These are phyloP conservation scores for Calonectria leucothoes DNA, from an alignment of 2,329 filamentous ascomycete species.

Conservation along the genomic window DNA sequence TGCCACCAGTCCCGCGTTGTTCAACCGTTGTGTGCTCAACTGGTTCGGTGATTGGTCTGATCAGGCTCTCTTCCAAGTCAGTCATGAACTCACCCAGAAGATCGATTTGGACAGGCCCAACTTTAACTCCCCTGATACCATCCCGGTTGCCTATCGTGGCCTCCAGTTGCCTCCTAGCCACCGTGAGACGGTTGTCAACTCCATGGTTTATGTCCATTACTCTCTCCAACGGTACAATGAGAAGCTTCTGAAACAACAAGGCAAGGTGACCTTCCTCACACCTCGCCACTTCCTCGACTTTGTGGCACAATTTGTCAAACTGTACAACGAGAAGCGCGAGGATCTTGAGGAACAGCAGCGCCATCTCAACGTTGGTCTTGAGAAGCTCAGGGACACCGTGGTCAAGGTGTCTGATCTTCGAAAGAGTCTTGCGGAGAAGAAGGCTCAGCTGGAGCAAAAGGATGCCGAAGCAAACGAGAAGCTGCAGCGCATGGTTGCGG, in stretches of 20 bases:
- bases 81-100: slow-evolving; percentile 94
- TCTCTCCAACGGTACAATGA: slow-evolving; percentile 91
- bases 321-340: slow-evolving; percentile 98
- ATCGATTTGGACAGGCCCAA: slow-evolving; percentile 91
- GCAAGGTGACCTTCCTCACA: slow-evolving; percentile 91
- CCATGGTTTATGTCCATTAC: slow-evolving; percentile 99
- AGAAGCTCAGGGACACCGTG: slow-evolving; percentile 96
- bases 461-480: slow-evolving; percentile 97
- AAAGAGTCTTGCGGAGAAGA: slow-evolving; percentile 92
- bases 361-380: slow-evolving; percentile 96
- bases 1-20: slow-evolving; percentile 95
- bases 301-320: slow-evolving; percentile 94
- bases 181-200: slow-evolving; percentile 92
- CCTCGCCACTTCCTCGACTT: slow-evolving; percentile 98
- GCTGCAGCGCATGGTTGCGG: slow-evolving; percentile 94
- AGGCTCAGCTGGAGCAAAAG: slow-evolving; percentile 91
- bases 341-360: slow-evolving; percentile 98
- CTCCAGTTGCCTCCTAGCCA: slow-evolving; percentile 88
- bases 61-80: slow-evolving; percentile 97
- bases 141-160: slow-evolving; percentile 91
- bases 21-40: slow-evolving; percentile 99
- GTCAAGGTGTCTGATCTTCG: slow-evolving; percentile 96
- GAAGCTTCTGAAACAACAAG: slow-evolving; percentile 90
- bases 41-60: slow-evolving; percentile 99
- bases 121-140: slow-evolving; percentile 88